phyloP scores from a whole-genome alignment of 768 basidiomycete species.

The Lentinula raphanica region DNA sequence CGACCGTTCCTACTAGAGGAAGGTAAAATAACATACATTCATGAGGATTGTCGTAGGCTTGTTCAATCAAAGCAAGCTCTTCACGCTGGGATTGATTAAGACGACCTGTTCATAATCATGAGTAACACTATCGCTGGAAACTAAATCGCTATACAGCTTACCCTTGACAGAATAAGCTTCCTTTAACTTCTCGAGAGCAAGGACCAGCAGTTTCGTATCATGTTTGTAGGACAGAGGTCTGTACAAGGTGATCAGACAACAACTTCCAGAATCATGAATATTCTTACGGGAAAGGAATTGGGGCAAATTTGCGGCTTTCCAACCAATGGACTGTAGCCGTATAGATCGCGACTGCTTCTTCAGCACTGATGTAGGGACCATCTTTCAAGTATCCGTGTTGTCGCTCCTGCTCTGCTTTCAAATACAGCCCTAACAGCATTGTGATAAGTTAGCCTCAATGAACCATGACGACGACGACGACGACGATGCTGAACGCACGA shows the following conservation, averaged over 20 bases:
- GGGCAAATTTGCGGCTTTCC: conserved; percentile 95
- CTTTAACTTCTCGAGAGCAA: conserved; percentile 96
- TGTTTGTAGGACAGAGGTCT: conserved; percentile 98
- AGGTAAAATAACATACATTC: conserved; percentile 57
- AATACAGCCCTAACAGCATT: conserved; percentile 63
- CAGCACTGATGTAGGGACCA: conserved; percentile 97
- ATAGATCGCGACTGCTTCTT: conserved; percentile 98
- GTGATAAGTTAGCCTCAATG: neutral
- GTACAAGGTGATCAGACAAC: conserved; percentile 6
- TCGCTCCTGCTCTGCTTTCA: conserved; percentile 98
- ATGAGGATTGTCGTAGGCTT: conserved; percentile 99
- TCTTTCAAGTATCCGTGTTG: conserved; percentile 99
- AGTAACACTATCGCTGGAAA: neutral
- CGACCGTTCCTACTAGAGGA: neutral
- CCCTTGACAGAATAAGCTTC: conserved; percentile 98
- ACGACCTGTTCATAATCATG: conserved; percentile 38
- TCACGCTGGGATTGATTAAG: conserved; percentile 98
- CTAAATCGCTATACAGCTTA: conserved; percentile 2
- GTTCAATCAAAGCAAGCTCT: conserved; percentile 95
- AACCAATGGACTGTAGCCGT: conserved; percentile 99
- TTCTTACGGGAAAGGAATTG: conserved; percentile 93
- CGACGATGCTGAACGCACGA: conserved; percentile 40
- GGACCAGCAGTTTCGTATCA: conserved; percentile 93
- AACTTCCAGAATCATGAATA: neutral
- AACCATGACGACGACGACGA: neutral